A percentile compares a stretch with the other conserved stretches of the same genome.
phyloP scores from a whole-genome alignment of 495 filamentous ascomycete genomes.

The Pyrenula aspistea region DNA sequence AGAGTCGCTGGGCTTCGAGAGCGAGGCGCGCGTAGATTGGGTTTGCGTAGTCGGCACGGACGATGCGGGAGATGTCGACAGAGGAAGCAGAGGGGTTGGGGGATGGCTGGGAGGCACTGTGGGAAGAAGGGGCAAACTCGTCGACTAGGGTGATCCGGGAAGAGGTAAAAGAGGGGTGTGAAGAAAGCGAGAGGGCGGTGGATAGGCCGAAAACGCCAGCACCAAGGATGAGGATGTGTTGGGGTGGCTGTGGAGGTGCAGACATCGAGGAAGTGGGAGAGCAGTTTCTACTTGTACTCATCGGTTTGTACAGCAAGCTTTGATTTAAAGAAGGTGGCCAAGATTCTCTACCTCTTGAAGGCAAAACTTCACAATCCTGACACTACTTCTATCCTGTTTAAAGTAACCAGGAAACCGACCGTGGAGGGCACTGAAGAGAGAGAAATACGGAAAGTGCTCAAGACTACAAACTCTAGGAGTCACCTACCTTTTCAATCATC shows the following conservation, averaged over 20 bases:
- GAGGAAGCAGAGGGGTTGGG: conserved; percentile 59
- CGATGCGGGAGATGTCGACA: conserved; percentile 65
- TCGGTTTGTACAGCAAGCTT: no score
- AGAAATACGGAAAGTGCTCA: no score
- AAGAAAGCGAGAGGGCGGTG: conserved; percentile 53
- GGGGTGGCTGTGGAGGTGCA: neutral
- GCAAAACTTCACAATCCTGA: no score
- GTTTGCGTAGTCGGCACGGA: conserved; percentile 74
- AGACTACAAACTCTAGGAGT: no score
- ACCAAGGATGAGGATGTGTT: conserved; percentile 22
- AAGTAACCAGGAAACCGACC: no score
- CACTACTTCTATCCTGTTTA: no score
- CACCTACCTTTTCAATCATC: no score
- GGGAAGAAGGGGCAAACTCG: conserved; percentile 5
- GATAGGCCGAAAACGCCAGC: conserved; percentile 32
- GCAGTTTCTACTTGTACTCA: no score
- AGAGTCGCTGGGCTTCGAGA: conserved; percentile 50
- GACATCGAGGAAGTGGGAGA: neutral
- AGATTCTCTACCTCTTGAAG: no score
- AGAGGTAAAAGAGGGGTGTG: conserved; percentile 29
- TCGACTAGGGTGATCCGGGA: conserved; percentile 58
- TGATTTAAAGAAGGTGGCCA: no score
- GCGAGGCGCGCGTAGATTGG: conserved; percentile 60
- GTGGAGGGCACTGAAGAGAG: no score
- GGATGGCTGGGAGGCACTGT: conserved; percentile 39